Base-by-base conservation (phyloP, 1,284 basidiomycete species). In the Naganishia cerealis region DNA sequence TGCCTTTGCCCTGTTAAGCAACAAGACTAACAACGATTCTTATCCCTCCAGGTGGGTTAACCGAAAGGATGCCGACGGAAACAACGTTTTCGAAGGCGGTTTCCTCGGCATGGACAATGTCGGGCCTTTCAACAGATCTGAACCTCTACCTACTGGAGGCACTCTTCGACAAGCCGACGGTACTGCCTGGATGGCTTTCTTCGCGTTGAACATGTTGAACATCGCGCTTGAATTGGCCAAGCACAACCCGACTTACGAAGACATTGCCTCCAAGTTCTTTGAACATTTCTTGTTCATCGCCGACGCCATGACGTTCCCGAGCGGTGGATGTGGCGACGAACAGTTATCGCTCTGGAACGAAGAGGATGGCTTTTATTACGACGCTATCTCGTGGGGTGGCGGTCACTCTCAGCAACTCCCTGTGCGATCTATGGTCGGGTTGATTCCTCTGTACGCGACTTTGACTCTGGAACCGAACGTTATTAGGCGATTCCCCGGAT, bases 121-220 rank as follows among this genome's bases (percentile, higher is more conserved):
- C 71, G 94, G 94, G 21, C 87, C 92, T 8, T 99, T 99, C 85
- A 99, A 99, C 82, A 90, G 95, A 63, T 97, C 94, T 3, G 95
- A 99, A 80, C 91, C 92, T 26, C 82, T 98, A 50, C 94, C 94
- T 6, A 97, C 94, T 0, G 95, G 94, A 57, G 93, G 93, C 12
- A 85, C 81, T 15, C 84, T 99, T 67, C 92, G 94, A 65, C 95
- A 99, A 81, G 93, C 95, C 9, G 95, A 98, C 79, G 95, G 94
- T 18, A 98, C 95, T 6, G 92, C 94, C 0, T 98, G 95, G 95
- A 99, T 99, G 95, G 94, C 92, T 36, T 98, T 98, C 83, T 99
- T 95, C 80, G 92, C 89, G 74, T 82, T 98, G 70, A 95, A 95
- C 77, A 98, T 98, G 94, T 90, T 99, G 78, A 95, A 90, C 80